Evolutionary conservation across 345 rosid species (phyloP).

Genomic region (Syzygium grande): DNA sequence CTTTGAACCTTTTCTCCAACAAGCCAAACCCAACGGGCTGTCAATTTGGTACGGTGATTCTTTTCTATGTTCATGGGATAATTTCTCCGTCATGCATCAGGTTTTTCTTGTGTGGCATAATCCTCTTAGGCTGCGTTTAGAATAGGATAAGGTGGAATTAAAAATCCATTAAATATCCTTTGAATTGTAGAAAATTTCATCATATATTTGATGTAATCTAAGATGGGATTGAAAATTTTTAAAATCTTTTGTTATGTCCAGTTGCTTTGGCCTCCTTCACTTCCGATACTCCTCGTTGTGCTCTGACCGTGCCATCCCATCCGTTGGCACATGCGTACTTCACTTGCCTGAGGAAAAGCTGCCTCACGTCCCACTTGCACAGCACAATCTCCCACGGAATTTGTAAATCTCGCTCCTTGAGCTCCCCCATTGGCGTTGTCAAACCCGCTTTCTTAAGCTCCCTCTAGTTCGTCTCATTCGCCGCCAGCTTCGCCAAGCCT

Average conservation of each 20-base stretch:
- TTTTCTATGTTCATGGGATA: neutral
- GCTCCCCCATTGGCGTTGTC: neutral
- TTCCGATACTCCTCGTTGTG: neutral
- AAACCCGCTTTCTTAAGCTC: neutral
- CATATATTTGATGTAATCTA: neutral
- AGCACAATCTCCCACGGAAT: neutral
- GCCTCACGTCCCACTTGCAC: neutral
- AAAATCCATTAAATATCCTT: neutral
- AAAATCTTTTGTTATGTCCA: neutral
- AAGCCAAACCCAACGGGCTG: neutral
- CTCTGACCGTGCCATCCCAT: neutral
- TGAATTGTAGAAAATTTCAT: neutral
- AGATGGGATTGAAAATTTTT: neutral
- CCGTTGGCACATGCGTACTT: neutral
- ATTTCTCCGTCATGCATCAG: neutral
- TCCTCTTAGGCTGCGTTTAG: neutral
- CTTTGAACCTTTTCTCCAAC: neutral
- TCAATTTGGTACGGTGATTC: neutral
- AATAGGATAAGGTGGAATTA: neutral
- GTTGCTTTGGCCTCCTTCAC: neutral
- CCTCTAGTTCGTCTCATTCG: neutral
- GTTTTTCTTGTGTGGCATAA: neutral
- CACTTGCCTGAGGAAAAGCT: neutral
- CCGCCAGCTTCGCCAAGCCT: neutral
- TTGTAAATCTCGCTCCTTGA: neutral